Evolutionary conservation across 129 eudicot species (phyloP), one percentile per base, ranked within the genome.

Genomic region (Calendula officinalis): DNA sequence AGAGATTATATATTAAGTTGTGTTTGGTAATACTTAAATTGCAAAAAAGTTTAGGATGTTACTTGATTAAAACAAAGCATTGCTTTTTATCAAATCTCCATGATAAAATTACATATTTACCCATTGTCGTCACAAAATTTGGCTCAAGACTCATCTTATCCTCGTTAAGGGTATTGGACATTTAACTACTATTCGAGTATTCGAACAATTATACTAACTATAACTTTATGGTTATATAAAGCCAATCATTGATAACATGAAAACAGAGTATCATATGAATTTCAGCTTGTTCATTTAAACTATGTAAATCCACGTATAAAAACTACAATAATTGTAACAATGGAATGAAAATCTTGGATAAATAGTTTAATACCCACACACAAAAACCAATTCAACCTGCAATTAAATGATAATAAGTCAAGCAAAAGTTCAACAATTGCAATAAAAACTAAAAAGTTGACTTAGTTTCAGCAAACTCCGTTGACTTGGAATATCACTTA

Each of bases 41-140:
- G 34, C 37, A 13, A 68, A 8, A 68, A 36, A 33, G 9, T 64
- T 32, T 27, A 22, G 27, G 8, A 32, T 49, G 43, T 71, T 48
- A 36, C 16, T 65, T 16, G 49, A 36, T 17, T 35, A 7, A 8
- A 14, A 38, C 27, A n/a, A 47, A 33, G 14, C 33, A n/a, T 33
- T n/a, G 34, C 22, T 44, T 11, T 37, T 34, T 13, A 34, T 34
- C 9, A 9, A 10, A 56, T 3, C n/a, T 60, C 40, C 4, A 35
- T 5, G 8, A 7, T 39, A 8, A 41, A 16, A 38, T 12, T 36
- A 35, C 44, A 11, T 12, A 13, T 3, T 37, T 57, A 9, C 43
- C 53, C 6, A 44, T 11, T 4, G 15, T 14, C 15, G 42, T 30
- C 5, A 44, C 37, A 62, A 13, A 12, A 54, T 54, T 32, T 5